Conservation (phyloP, 2,329 filamentous ascomycete genomes). For the Epicoccum nigrum region DNA sequence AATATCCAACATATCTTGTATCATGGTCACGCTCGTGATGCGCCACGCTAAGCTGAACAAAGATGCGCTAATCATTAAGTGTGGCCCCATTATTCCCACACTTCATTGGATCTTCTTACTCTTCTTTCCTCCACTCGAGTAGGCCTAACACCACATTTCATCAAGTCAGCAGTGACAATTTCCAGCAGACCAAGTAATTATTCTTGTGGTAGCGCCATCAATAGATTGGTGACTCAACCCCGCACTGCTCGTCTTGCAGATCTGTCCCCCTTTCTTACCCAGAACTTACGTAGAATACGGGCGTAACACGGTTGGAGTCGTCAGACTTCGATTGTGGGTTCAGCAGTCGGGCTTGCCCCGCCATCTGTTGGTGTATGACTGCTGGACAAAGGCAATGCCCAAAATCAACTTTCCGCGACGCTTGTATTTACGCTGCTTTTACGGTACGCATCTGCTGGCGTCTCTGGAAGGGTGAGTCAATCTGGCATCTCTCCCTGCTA, state of each 20-base stretch:
- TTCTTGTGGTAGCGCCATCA: not conserved
- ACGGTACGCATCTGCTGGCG: constrained; percentile 13
- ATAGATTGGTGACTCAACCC: not conserved
- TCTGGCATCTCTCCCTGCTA: constrained; percentile 41
- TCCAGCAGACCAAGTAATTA: not conserved
- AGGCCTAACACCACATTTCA: too few species aligned
- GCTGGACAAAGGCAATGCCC: constrained; percentile 47
- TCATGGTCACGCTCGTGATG: too few species aligned
- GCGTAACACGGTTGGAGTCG: constrained; percentile 20
- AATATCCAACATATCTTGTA: too few species aligned
- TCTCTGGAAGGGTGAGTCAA: constrained; percentile 30
- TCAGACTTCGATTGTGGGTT: constrained; percentile 39
- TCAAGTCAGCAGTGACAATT: not conserved
- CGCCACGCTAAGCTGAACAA: too few species aligned
- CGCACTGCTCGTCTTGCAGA: not conserved
- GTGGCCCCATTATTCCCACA: too few species aligned
- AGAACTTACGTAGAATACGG: constrained; percentile 1
- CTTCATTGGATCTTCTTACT: too few species aligned
- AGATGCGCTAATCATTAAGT: too few species aligned
- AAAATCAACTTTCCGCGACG: constrained; percentile 30
- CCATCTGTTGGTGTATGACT: constrained; percentile 35
- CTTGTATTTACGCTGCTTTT: constrained; percentile 18
- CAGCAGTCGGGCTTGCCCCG: constrained; percentile 31
- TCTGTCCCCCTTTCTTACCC: not conserved
- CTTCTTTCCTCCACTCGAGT: too few species aligned